These are phyloP conservation scores for Fagopyrum homotropicum DNA, from an alignment of 148 eudicot genomes.

Conservation along the genomic window DNA sequence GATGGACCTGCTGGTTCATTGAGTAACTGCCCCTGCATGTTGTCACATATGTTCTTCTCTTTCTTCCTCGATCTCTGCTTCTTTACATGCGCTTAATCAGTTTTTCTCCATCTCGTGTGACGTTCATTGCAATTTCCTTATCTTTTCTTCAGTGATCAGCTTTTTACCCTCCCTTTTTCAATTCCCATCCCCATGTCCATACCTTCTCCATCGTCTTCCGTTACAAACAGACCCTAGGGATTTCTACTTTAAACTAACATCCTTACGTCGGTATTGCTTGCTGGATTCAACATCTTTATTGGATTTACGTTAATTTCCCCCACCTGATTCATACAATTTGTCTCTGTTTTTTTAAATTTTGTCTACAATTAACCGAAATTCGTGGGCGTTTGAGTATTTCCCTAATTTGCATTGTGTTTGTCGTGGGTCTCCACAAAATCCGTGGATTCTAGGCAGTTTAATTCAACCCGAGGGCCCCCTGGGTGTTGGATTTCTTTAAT, in stretches of 20 bases:
- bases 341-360: background rate
- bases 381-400: background rate
- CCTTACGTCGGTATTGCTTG: background rate
- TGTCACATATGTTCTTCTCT: background rate
- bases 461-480: background rate
- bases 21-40: slow-evolving; percentile 4
- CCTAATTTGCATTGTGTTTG: slow-evolving; percentile 5
- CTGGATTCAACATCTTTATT: background rate
- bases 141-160: background rate
- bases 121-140: background rate
- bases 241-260: background rate
- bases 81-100: background rate
- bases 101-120: background rate
- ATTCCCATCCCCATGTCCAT: slow-evolving; percentile 6
- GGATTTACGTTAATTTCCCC: background rate
- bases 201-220: background rate
- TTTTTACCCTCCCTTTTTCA: background rate
- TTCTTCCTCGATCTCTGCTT: background rate
- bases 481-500: background rate
- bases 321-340: background rate
- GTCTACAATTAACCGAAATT: background rate
- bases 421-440: background rate
- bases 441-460: background rate
- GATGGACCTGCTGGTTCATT: background rate
- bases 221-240: background rate